Conservation (phyloP, 1,139 yeast species). For the Yamadazyma diddensiae region DNA sequence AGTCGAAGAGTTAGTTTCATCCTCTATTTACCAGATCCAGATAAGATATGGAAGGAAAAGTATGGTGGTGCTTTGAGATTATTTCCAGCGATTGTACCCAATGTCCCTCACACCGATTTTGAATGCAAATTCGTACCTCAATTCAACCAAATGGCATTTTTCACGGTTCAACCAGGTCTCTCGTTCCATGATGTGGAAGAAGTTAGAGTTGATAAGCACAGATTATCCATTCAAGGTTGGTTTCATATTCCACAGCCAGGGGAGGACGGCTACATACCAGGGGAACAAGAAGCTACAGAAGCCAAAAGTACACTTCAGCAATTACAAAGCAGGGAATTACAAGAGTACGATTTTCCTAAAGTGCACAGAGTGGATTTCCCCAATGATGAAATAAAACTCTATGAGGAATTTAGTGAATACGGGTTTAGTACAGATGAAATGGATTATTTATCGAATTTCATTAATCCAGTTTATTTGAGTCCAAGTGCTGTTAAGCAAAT, state of each 20-base stretch:
- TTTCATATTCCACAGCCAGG: conserved; percentile 95
- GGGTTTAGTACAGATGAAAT: conserved; percentile 36
- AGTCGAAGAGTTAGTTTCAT: conserved; percentile 91
- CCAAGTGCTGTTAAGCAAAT: conserved; percentile 40
- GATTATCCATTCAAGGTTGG: conserved; percentile 97
- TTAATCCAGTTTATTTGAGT: conserved; percentile 57
- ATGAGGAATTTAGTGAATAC: conserved; percentile 20
- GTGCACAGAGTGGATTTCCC: conserved; percentile 36
- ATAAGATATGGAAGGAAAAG: conserved; percentile 75
- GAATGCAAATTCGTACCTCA: conserved; percentile 76
- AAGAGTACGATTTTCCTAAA: conserved; percentile 82
- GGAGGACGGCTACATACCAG: conserved; percentile 78
- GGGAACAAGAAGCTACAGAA: conserved; percentile 75
- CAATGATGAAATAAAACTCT: conserved; percentile 23
- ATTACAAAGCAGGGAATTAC: conserved; percentile 70
- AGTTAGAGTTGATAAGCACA: conserved; percentile 82
- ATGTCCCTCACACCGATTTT: conserved; percentile 83
- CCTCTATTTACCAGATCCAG: conserved; percentile 90
- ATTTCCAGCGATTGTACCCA: conserved; percentile 83
- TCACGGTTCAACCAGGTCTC: conserved; percentile 93
- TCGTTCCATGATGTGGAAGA: conserved; percentile 98
- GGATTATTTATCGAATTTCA: conserved; percentile 45
- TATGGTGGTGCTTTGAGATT: conserved; percentile 93
- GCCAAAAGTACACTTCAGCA: conserved; percentile 79
- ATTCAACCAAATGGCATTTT: conserved; percentile 94